These are phyloP conservation scores for Penicillium coprophilum DNA, from an alignment of 495 filamentous ascomycete genomes.

Conservation along the genomic window DNA sequence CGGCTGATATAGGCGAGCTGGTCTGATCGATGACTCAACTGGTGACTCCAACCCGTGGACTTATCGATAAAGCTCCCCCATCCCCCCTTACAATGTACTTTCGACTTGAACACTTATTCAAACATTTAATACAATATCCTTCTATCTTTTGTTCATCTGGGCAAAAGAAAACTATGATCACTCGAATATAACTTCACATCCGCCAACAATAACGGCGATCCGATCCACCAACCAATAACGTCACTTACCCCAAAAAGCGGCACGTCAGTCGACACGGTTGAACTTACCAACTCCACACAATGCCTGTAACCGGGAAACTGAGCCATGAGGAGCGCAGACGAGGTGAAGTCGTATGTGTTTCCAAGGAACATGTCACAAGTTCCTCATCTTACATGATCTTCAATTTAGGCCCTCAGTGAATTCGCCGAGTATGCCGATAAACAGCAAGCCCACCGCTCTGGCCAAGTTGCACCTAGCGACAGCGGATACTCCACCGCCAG, in stretches of 20 bases:
- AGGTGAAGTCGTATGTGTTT: slow-evolving; percentile 70
- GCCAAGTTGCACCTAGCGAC: slow-evolving; percentile 39
- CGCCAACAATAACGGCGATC: slow-evolving; percentile 26
- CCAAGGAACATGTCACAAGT: not conserved
- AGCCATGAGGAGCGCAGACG: slow-evolving; percentile 74
- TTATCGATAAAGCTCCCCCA: slow-evolving; percentile 45
- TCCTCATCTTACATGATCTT: slow-evolving; percentile 11
- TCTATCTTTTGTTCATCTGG: slow-evolving; percentile 8
- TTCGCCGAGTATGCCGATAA: slow-evolving; percentile 98
- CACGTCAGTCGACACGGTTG: slow-evolving; percentile 15
- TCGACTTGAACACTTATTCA: not conserved
- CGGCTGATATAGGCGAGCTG: slow-evolving; percentile 1
- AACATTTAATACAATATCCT: not conserved
- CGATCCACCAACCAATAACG: slow-evolving; percentile 27
- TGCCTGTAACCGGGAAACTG: slow-evolving; percentile 52
- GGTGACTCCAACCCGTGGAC: slow-evolving; percentile 27
- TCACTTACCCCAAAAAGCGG: slow-evolving; percentile 20
- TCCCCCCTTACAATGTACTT: slow-evolving; percentile 7
- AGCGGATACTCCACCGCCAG: slow-evolving; percentile 46
- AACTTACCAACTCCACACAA: slow-evolving; percentile 18
- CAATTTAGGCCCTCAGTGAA: slow-evolving; percentile 78
- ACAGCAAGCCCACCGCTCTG: slow-evolving; percentile 73
- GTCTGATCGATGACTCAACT: slow-evolving; percentile 30
- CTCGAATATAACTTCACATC: slow-evolving; percentile 46
- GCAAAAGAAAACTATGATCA: slow-evolving; percentile 42